Evolutionary conservation across 371 early-diverging fungal genomes (phyloP).

Genomic region (Nosema muscidifuracis): DNA sequence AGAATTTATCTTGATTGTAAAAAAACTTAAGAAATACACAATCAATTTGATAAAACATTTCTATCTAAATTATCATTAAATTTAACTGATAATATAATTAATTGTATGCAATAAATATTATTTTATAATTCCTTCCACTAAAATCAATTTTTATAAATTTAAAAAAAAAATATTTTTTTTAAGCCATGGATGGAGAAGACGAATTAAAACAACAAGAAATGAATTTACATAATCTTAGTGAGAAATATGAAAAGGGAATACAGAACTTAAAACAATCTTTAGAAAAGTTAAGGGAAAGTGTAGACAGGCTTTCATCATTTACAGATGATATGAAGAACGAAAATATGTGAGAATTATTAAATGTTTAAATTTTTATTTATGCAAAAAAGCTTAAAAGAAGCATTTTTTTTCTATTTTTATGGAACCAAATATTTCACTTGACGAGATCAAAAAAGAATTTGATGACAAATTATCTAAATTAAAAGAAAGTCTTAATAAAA

Average conservation of each 20-base stretch:
- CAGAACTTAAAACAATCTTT: slow-evolving; percentile 14
- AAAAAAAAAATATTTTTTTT: not conserved
- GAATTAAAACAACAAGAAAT: not conserved
- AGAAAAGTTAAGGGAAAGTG: not conserved
- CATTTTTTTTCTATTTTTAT: not conserved
- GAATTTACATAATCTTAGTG: not conserved
- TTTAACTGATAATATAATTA: too few relatives aligned
- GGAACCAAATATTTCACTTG: not conserved
- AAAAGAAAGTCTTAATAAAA: too few relatives aligned
- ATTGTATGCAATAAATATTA: too few relatives aligned
- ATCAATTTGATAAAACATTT: too few relatives aligned
- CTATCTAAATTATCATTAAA: too few relatives aligned
- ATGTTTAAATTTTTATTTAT: too few relatives aligned
- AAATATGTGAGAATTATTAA: too few relatives aligned
- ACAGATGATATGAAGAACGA: slow-evolving; percentile 9
- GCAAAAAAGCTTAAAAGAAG: not conserved
- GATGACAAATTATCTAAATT: too few relatives aligned
- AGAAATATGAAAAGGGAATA: slow-evolving; percentile 2
- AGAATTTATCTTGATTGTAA: too few relatives aligned
- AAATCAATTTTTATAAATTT: not conserved
- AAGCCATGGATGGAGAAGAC: not conserved
- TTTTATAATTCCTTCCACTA: too few relatives aligned
- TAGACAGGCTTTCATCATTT: not conserved
- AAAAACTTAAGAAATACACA: too few relatives aligned
- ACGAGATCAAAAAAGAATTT: too few relatives aligned